These are phyloP conservation scores for Phaeophleospora eucalypticola DNA, from an alignment of 2,329 filamentous ascomycete genomes.

Conservation along the genomic window DNA sequence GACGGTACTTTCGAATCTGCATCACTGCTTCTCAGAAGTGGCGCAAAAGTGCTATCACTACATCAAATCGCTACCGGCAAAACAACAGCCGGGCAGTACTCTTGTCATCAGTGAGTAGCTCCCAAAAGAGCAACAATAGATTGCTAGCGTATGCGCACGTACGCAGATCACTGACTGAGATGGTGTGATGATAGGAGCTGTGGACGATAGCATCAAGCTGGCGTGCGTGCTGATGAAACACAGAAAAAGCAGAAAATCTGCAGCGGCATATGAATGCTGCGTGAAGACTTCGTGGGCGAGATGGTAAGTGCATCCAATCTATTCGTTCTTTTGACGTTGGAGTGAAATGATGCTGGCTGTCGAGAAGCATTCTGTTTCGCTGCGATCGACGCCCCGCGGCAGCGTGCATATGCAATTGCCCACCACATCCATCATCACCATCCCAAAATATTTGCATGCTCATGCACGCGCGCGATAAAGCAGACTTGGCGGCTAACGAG, in stretches of 20 bases:
- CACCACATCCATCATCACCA: no score
- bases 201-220: constrained; percentile 62
- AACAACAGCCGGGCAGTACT: constrained; percentile 52
- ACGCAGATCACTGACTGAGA: constrained; percentile 3
- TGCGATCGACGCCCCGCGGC: no score
- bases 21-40: constrained; percentile 69
- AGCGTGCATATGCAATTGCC: no score
- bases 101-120: constrained; percentile 57
- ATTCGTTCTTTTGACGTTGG: no score
- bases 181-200: constrained; percentile 52
- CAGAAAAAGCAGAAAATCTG: constrained; percentile 33
- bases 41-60: constrained; percentile 69
- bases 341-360: no score
- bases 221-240: constrained; percentile 62
- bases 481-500: constrained; percentile 3
- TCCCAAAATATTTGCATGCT: no score
- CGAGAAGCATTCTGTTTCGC: no score
- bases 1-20: constrained; percentile 70
- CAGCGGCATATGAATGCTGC: constrained; percentile 54
- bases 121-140: background rate
- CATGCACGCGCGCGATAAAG: no score
- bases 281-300: constrained; percentile 58
- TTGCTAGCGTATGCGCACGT: background rate
- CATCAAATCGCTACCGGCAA: constrained; percentile 54
- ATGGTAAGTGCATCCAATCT: constrained; percentile 57